Base-by-base conservation (phyloP, 305 asterid genomes). In the Fraxinus greggii region DNA sequence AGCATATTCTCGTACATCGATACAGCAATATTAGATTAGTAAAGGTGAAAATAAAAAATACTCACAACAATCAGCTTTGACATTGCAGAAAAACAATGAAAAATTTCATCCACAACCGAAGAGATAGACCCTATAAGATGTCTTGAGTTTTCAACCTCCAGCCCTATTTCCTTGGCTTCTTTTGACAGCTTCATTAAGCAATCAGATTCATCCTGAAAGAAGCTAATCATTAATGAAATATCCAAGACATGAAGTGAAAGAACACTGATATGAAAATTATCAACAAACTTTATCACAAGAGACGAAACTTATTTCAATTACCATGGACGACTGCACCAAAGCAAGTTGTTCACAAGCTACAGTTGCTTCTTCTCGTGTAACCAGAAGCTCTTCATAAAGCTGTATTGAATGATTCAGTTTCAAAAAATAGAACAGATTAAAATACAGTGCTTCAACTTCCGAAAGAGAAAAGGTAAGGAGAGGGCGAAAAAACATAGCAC, bases 381-480 rank as follows among this genome's bases (percentile, higher is more conserved):
- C 89, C 89, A 85, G 85, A 65, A 92, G 91, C 80, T 90, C 94
- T 86, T 90, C 89, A 80, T 88, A 84, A 80, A 92, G 95, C 98
- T 95, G 88, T 36, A 85, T 79, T 74, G 61, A 81, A 84, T 69
- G 76, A 23, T 38, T 40, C 35, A 75, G 82, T 75, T 78, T 10
- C 83, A 76, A 78, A 24, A 72, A 63, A 65, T 13, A 54, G 28
- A 67, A 3, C 24, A 78, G 76, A 17, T 32, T 7, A 72, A 72
- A 31, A 32, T 31, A 72, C 36, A 72, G 76, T 17, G 33, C 23
- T 13, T 15, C 75, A 31, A 31, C 75, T 70, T 31, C 24, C 2
- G 13, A 32, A 32, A 72, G 42, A 72, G 28, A 70, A 70, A 70
- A 8, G 24, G 23, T 15, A 70, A 15, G 45, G 21, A 72, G 73